These are phyloP conservation scores for Plantago coronopus DNA, from an alignment of 305 asterid genomes.

Conservation along the genomic window DNA sequence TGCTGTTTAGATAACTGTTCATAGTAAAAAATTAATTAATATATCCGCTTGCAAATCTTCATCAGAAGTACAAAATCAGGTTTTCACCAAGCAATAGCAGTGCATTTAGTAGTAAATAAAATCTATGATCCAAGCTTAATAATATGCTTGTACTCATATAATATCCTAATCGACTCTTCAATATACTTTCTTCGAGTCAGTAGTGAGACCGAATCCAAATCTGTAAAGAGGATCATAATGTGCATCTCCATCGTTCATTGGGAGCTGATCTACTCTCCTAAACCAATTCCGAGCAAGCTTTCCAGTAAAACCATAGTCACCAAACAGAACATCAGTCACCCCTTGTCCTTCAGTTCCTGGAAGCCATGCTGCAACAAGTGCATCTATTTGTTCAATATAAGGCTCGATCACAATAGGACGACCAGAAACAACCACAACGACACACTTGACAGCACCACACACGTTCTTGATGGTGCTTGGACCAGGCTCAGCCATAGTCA, in stretches of 20 bases:
- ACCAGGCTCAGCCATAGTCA: slow-evolving; percentile 43
- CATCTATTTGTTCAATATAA: slow-evolving; percentile 39
- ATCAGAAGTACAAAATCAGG: no score
- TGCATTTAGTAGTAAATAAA: not conserved
- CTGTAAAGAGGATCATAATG: slow-evolving; percentile 57
- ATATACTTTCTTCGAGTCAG: slow-evolving; percentile 28
- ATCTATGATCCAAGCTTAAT: slow-evolving; percentile 2
- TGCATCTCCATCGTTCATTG: slow-evolving; percentile 59
- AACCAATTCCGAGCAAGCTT: slow-evolving; percentile 60
- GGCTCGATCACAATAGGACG: slow-evolving; percentile 52
- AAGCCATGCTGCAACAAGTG: slow-evolving; percentile 68
- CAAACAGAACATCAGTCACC: slow-evolving; percentile 53
- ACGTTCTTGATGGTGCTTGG: slow-evolving; percentile 37
- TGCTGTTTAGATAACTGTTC: no score
- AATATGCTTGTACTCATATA: not conserved
- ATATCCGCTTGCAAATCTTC: no score
- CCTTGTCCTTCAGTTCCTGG: slow-evolving; percentile 71
- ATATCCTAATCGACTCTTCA: not conserved
- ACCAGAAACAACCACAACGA: slow-evolving; percentile 46
- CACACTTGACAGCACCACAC: slow-evolving; percentile 42
- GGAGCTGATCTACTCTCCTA: slow-evolving; percentile 56
- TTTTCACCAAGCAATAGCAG: not conserved
- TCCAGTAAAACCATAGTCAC: slow-evolving; percentile 52
- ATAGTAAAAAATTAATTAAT: no score
- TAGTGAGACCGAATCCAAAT: slow-evolving; percentile 56